These are phyloP conservation scores for Phalaenopsis aphrodite DNA, from an alignment of 106 monocot genomes.

Conservation along the genomic window DNA sequence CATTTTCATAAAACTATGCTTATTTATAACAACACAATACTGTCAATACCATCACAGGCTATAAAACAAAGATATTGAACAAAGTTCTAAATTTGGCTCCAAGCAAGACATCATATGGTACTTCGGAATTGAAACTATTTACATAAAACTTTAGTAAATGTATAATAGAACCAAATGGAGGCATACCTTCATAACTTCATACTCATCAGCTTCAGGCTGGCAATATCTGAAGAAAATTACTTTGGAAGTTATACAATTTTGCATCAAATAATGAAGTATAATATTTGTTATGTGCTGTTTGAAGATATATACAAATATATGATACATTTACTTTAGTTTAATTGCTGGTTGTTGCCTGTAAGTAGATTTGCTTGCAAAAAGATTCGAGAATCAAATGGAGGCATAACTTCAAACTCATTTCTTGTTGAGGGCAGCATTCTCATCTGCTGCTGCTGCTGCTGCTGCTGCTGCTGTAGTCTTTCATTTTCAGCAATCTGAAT, in stretches of 20 bases:
- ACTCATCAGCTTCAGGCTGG: background rate
- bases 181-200: background rate
- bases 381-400: slow-evolving; percentile 32
- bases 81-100: no score
- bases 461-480: slow-evolving; percentile 23
- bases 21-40: no score
- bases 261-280: no score
- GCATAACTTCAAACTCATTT: slow-evolving; percentile 20
- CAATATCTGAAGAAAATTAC: background rate
- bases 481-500: slow-evolving; percentile 37
- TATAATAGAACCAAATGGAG: background rate
- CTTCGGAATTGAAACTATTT: no score
- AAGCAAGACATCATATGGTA: no score
- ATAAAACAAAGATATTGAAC: no score
- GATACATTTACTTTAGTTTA: background rate
- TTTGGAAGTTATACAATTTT: background rate
- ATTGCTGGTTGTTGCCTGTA: slow-evolving; percentile 20
- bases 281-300: no score
- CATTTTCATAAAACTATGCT: no score
- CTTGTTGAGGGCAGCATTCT: slow-evolving; percentile 16
- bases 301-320: background rate
- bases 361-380: slow-evolving; percentile 26
- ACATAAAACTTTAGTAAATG: no score
- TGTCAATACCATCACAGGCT: no score
- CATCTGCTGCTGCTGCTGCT: background rate